Percentiles rank a stretch among this genome's conserved stretches.
Evolutionary conservation across 2,329 filamentous ascomycete genomes (phyloP).

Genomic region (Xylariomycetidae sp.): DNA sequence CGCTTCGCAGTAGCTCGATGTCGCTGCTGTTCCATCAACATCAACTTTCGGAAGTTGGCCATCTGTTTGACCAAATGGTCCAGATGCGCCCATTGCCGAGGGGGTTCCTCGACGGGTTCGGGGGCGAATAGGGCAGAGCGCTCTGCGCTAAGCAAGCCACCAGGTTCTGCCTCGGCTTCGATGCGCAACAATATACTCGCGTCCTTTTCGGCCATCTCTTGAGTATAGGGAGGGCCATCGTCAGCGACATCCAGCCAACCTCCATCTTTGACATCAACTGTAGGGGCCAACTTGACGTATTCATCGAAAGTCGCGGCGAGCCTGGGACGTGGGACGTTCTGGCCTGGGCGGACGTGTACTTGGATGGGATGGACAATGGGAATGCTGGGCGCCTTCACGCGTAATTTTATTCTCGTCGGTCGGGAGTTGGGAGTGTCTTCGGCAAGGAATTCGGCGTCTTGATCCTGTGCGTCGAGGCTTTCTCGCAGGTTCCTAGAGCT

Average conservation of each 20-base stretch:
- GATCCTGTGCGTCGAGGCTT: slow-evolving; percentile 19
- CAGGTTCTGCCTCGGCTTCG: slow-evolving; percentile 65
- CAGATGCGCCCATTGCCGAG: slow-evolving; percentile 75
- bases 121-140: slow-evolving; percentile 68
- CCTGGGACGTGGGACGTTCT: slow-evolving; percentile 35
- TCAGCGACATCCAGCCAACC: slow-evolving; percentile 48
- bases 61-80: slow-evolving; percentile 81
- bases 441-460: slow-evolving; percentile 8
- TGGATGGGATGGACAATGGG: slow-evolving; percentile 56
- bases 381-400: slow-evolving; percentile 41
- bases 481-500: slow-evolving; percentile 33
- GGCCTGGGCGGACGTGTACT: slow-evolving; percentile 37
- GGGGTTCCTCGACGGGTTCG: slow-evolving; percentile 66
- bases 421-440: slow-evolving; percentile 20
- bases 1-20: slow-evolving; percentile 74
- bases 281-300: slow-evolving; percentile 45
- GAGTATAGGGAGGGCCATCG: slow-evolving; percentile 51
- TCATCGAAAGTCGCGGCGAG: slow-evolving; percentile 51
- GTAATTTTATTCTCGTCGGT: slow-evolving; percentile 40
- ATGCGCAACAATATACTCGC: slow-evolving; percentile 64
- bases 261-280: slow-evolving; percentile 51
- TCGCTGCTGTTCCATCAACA: slow-evolving; percentile 70
- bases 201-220: slow-evolving; percentile 60
- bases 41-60: slow-evolving; percentile 71
- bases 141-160: slow-evolving; percentile 66